phyloP scores from a whole-genome alignment of 2,329 filamentous ascomycete species.

The Aquanectria penicillioides region DNA sequence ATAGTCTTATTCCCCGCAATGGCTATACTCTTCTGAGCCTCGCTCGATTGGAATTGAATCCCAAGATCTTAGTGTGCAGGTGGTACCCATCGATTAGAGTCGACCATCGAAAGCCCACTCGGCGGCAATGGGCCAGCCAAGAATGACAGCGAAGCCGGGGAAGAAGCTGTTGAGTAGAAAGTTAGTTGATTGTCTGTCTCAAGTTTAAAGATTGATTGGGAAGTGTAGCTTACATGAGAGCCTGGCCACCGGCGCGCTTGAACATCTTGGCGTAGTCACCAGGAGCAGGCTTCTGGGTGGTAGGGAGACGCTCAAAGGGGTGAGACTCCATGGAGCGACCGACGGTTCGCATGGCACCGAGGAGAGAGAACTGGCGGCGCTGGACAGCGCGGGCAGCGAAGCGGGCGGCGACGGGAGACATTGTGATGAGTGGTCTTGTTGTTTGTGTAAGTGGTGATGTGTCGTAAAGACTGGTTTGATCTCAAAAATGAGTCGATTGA shows the following conservation, averaged over 20 bases:
- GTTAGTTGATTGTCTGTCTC: slow-evolving; percentile 20
- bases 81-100: slow-evolving; percentile 34
- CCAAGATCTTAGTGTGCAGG: slow-evolving; percentile 10
- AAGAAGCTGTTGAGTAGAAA: slow-evolving; percentile 43
- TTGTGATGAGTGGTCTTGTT: slow-evolving; percentile 33
- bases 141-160: slow-evolving; percentile 45
- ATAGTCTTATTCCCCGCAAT: slow-evolving; percentile 22
- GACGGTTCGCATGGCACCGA: slow-evolving; percentile 45
- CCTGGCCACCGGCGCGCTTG: slow-evolving; percentile 45
- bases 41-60: slow-evolving; percentile 28
- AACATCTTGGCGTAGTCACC: slow-evolving; percentile 46
- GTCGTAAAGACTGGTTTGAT: slow-evolving; percentile 14
- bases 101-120: slow-evolving; percentile 45
- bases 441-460: slow-evolving; percentile 30
- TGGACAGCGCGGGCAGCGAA: slow-evolving; percentile 41
- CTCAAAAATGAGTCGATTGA: slow-evolving; percentile 23
- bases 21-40: slow-evolving; percentile 28
- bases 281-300: slow-evolving; percentile 39
- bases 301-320: slow-evolving; percentile 48
- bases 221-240: slow-evolving; percentile 45
- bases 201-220: neutral
- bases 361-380: slow-evolving; percentile 49
- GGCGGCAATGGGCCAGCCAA: slow-evolving; percentile 49
- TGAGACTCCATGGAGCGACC: slow-evolving; percentile 49
- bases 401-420: slow-evolving; percentile 44